Evolutionary conservation across 2,329 filamentous ascomycete genomes (phyloP), one percentile per base, ranked within the genome.

Genomic region (Exophiala xenobiotica): DNA sequence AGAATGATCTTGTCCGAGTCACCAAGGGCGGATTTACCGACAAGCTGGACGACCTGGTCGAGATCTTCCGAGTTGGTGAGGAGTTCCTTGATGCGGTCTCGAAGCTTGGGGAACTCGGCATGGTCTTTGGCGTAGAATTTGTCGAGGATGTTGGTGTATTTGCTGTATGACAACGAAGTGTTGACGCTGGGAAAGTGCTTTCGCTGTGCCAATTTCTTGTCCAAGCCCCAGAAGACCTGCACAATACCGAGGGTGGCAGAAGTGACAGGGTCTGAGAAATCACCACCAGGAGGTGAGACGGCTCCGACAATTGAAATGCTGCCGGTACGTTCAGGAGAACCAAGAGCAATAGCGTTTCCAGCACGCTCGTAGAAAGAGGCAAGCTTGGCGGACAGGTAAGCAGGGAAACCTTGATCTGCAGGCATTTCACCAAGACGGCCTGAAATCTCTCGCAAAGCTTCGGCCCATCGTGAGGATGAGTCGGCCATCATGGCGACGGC

Each of bases 151-250:
- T 71, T 84, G 39, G 86, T 95, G 78, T 99, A 99, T 78, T 99
- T 99, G 80, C 86, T 92, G 83, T 99, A 99, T 61, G 90, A 96
- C 61, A 89, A 77, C 16, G 84, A 83, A 6, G 93, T 97, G 79
- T 99, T 99, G 78, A 99, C 91, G 24, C 91, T 96, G 4, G 93
- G 93, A 80, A 99, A 99, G 74, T 99, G 93, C 78, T 99, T 99
- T 65, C 93, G 86, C 76, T 97, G 93, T 18, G 93, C 93, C 54
- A 99, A 86, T 79, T 97, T 97, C 86, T 99, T 97, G 80, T 99
- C 93, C 44, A 97, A 82, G 80, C 93, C 93, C 93, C 93, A 99
- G 78, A 99, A 99, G 63, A 99, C 93, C 72, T 99, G 93, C 66
- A 99, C 93, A 67, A 99, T 99, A 82, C 88, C 83, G 41, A 99